These are phyloP conservation scores for Trypanosoma mega DNA, from an alignment of 208 protist genomes.

Conservation along the genomic window DNA sequence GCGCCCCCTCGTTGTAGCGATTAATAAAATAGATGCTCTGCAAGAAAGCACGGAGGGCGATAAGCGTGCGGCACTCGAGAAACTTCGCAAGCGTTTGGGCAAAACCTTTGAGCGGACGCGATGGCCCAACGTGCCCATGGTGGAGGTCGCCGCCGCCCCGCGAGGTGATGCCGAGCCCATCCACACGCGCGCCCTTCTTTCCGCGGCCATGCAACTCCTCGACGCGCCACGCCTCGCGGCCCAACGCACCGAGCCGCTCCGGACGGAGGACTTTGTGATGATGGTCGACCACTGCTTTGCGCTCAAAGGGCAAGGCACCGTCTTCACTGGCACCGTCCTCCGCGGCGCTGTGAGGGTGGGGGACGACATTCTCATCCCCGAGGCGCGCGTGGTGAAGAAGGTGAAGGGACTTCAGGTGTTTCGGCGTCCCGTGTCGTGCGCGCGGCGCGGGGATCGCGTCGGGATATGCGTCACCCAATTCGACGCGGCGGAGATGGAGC, in stretches of 20 bases:
- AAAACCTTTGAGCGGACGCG: conserved; percentile 71
- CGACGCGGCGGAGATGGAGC: conserved; percentile 86
- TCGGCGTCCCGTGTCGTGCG: conserved; percentile 71
- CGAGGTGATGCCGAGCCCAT: conserved; percentile 23
- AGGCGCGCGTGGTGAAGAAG: conserved; percentile 68
- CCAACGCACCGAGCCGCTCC: conserved; percentile 6
- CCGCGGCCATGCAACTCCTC: conserved; percentile 35
- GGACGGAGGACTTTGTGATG: conserved; percentile 85
- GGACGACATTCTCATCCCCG: conserved; percentile 88
- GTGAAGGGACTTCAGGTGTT: conserved; percentile 97
- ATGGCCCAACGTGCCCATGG: conserved; percentile 64
- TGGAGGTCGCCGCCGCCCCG: conserved; percentile 70
- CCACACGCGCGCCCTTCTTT: conserved; percentile 39
- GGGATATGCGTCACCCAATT: conserved; percentile 94
- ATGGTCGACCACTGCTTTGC: conserved; percentile 98
- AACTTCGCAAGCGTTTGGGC: conserved; percentile 45
- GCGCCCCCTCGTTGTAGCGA: conserved; percentile 90
- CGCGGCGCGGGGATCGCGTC: conserved; percentile 84
- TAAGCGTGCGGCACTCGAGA: conserved; percentile 39
- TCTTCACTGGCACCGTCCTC: conserved; percentile 97
- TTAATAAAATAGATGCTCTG: conserved; percentile 97
- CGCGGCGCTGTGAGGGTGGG: conserved; percentile 76
- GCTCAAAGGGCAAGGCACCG: conserved; percentile 95
- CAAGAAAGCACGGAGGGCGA: conserved; percentile 28
- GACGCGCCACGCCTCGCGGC: conserved; percentile 27